These are phyloP conservation scores for Gymnopus androsaceus DNA, from an alignment of 1,284 basidiomycete genomes.

Conservation along the genomic window DNA sequence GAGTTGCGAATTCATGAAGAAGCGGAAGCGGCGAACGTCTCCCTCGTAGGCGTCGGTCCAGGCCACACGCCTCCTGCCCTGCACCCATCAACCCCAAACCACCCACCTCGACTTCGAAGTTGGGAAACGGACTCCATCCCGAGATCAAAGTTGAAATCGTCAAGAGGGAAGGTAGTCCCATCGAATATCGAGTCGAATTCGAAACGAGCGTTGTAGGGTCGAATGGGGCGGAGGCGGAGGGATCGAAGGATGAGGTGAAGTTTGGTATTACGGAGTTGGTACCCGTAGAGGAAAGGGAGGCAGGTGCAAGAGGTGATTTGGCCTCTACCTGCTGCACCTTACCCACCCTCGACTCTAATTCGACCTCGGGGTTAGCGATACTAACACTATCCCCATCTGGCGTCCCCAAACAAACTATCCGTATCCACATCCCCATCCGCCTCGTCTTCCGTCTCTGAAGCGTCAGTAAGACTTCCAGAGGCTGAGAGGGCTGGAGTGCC, in stretches of 20 bases:
- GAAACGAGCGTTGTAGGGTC: no score
- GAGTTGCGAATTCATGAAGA: not conserved
- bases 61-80: not conserved
- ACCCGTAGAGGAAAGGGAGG: no score
- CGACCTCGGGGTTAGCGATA: not conserved
- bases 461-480: not conserved
- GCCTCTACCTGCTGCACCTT: no score
- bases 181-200: no score
- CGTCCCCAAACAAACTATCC: not conserved
- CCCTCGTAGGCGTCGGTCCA: not conserved
- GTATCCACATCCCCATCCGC: not conserved
- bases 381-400: not conserved
- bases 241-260: no score
- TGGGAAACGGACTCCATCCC: not conserved
- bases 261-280: no score
- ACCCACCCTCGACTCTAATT: not conserved
- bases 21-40: not conserved
- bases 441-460: not conserved
- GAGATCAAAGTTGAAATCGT: not conserved
- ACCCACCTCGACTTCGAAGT: not conserved
- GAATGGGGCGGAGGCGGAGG: no score
- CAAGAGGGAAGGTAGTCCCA: not conserved
- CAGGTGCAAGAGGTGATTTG: no score
- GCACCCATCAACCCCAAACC: not conserved
- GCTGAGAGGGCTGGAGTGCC: not conserved